Percentiles rank a stretch among this genome's conserved stretches.
Conservation (phyloP, 2,329 filamentous ascomycete species). For the Colletotrichum truncatum region DNA sequence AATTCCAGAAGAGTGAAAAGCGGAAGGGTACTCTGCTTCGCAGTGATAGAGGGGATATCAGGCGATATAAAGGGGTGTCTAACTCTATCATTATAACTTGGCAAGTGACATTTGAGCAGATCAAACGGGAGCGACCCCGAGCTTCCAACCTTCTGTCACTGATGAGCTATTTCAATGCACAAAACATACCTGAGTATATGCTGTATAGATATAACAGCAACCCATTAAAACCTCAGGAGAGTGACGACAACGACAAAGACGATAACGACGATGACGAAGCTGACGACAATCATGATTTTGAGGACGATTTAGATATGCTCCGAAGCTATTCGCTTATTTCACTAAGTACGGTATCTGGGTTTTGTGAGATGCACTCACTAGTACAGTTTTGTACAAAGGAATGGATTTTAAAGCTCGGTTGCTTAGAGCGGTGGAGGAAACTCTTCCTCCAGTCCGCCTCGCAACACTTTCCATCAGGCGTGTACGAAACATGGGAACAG, state of each 20-base stretch:
- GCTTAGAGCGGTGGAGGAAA: constrained; percentile 5
- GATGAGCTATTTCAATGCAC: constrained; percentile 55
- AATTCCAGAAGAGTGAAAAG: constrained; percentile 36
- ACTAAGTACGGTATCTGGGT: too few relatives aligned
- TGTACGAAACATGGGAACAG: not conserved
- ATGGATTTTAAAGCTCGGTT: constrained; percentile 32
- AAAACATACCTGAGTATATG: constrained; percentile 42
- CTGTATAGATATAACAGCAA: not conserved
- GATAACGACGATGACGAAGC: constrained; percentile 39
- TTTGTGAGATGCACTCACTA: constrained; percentile 52
- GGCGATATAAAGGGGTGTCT: constrained; percentile 16
- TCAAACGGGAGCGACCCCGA: constrained; percentile 39
- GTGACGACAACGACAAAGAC: too few relatives aligned
- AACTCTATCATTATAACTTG: constrained; percentile 41
- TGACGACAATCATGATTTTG: constrained; percentile 35
- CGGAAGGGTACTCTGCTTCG: constrained; percentile 35
- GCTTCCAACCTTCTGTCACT: constrained; percentile 54
- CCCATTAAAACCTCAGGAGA: not conserved
- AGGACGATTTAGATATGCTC: constrained; percentile 41
- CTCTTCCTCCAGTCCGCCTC: constrained; percentile 23
- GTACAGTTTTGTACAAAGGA: constrained; percentile 40
- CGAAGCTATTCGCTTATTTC: constrained; percentile 47
- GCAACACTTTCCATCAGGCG: not conserved
- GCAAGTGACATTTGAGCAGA: constrained; percentile 42
- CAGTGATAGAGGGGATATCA: constrained; percentile 9